These are phyloP conservation scores for Isatis lusitanica DNA, from an alignment of 441 rosid species.

Conservation along the genomic window DNA sequence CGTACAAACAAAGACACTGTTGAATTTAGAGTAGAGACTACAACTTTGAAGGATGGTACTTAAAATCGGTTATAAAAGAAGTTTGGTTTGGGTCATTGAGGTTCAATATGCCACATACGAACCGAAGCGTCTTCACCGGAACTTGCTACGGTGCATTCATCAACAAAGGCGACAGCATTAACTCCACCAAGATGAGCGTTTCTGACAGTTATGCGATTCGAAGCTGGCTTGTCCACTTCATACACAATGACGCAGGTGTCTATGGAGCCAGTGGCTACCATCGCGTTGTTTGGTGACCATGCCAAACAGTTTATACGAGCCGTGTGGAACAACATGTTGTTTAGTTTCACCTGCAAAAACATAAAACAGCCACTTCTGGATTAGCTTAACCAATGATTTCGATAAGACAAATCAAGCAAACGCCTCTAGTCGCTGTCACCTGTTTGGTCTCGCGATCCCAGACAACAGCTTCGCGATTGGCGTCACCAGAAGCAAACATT, in stretches of 20 bases:
- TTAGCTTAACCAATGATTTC: constrained; percentile 1
- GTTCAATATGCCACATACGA: constrained; percentile 67
- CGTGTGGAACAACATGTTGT: constrained; percentile 89
- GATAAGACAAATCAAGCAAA: neutral
- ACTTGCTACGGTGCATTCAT: constrained; percentile 61
- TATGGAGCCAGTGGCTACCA: constrained; percentile 89
- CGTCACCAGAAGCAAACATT: constrained; percentile 89
- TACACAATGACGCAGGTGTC: constrained; percentile 86
- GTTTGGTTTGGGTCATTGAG: constrained; percentile 38
- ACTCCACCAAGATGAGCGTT: constrained; percentile 94
- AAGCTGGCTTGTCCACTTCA: constrained; percentile 80
- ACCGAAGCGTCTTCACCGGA: constrained; percentile 96
- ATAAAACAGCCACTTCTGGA: neutral
- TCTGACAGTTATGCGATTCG: constrained; percentile 70
- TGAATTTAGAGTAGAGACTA: neutral
- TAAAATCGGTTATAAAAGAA: neutral
- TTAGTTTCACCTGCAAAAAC: constrained; percentile 66
- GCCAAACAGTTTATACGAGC: constrained; percentile 94
- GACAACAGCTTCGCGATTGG: constrained; percentile 80
- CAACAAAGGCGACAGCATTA: constrained; percentile 71
- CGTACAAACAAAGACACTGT: neutral
- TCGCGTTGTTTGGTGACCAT: constrained; percentile 82
- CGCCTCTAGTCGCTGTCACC: constrained; percentile 41
- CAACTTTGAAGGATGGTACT: constrained; percentile 12
- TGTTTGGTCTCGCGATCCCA: constrained; percentile 77